Evolutionary conservation across 2,329 filamentous ascomycete genomes (phyloP), one percentile per base, ranked within the genome.

Genomic region (Calonectria pseudoturangicola): DNA sequence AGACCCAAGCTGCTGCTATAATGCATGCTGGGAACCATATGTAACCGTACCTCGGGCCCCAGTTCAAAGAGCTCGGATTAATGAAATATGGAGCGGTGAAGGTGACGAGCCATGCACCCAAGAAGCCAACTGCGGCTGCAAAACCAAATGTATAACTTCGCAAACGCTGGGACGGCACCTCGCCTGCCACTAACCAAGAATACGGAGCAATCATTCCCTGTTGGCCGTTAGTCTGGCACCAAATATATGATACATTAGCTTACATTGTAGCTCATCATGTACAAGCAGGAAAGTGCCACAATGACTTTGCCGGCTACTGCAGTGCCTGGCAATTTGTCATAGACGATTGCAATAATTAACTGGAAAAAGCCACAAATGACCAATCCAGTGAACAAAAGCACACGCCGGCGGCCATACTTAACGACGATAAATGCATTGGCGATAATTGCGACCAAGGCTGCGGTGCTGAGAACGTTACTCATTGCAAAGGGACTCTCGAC

Each of bases 21-120:
- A 79, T 71, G 4, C 75, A 78, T 1, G 76, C 76, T 1, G 76
- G 76, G 2, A 79, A 78, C 76, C 76, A 78, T 4, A 78, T 78
- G 1, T 74, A 78, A 3, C 76, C 76, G 3, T 78, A 78, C 75
- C 76, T 60, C 10, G 77, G 77, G 0, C 77, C 77, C 76, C 76
- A 79, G 13, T 79, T 77, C 10, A 79, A 30, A 1, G 77, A 71
- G 1, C 71, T 75, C 1, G 77, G 77, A 15, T 79, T 79, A 2
- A 79, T 79, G 9, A 79, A 79, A 27, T 79, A 79, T 0, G 77
- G 77, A 10, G 77, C 75, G 0, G 77, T 79, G 12, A 79, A 79
- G 0, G 77, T 79, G 3, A 79, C 77, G 2, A 79, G 60, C 77
- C 76, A 79, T 3, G 76, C 76, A 0, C 74, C 77, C 0, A 79